Percentiles rank a stretch among this genome's conserved stretches.
These are phyloP conservation scores for Quercus engelmannii DNA, from an alignment of 306 rosid genomes.

Conservation along the genomic window DNA sequence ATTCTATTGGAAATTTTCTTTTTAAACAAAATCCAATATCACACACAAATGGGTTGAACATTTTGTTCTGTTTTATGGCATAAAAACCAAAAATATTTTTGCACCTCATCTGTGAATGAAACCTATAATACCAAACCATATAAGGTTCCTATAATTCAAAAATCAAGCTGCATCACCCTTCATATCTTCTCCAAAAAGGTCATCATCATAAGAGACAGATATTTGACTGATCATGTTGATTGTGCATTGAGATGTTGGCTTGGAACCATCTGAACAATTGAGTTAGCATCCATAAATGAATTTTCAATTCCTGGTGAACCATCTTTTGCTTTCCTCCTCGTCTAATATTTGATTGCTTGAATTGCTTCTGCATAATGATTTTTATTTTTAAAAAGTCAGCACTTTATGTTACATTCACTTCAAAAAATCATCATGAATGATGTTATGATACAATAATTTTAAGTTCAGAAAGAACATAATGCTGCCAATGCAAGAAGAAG, in stretches of 20 bases:
- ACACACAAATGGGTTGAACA: background rate
- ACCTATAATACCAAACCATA: background rate
- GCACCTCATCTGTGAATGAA: background rate
- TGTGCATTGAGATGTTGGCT: conserved; percentile 17
- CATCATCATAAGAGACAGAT: conserved; percentile 80
- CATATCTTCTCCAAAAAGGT: conserved; percentile 43
- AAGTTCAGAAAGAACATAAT: background rate
- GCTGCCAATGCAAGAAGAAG: background rate
- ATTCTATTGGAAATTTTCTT: background rate
- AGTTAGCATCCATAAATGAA: conserved; percentile 1
- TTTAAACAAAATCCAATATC: background rate
- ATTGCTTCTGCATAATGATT: conserved; percentile 63
- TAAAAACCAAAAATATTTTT: background rate
- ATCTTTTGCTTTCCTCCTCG: conserved; percentile 29
- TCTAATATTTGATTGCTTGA: conserved; percentile 47
- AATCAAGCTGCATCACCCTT: conserved; percentile 32
- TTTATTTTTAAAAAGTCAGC: conserved; percentile 1
- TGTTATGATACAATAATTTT: background rate
- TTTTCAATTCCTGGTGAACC: conserved; percentile 22
- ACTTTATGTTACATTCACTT: background rate
- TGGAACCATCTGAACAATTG: conserved; percentile 13
- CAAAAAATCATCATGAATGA: background rate
- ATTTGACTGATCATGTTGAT: conserved; percentile 32
- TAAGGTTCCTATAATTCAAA: conserved; percentile 5
- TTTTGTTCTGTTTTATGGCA: background rate